These are phyloP conservation scores for Casaregolazyma lundiana DNA, from an alignment of 1,139 yeast species.

Conservation along the genomic window DNA sequence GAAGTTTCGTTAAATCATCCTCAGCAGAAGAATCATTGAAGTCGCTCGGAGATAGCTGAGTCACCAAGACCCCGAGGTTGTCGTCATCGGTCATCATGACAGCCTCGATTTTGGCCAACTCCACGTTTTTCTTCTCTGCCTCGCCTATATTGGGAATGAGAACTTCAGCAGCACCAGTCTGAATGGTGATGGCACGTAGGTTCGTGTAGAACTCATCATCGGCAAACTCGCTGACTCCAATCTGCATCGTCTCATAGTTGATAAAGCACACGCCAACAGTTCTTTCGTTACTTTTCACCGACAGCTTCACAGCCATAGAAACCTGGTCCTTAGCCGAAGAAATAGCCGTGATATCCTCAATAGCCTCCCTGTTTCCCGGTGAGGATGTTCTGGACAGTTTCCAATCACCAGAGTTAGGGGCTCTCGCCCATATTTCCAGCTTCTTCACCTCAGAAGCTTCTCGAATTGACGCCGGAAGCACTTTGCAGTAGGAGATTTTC, in stretches of 20 bases:
- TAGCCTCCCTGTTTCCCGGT: constrained; percentile 83
- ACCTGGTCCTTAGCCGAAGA: constrained; percentile 7
- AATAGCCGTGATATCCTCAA: constrained; percentile 66
- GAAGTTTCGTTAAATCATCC: constrained; percentile 63
- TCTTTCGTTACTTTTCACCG: constrained; percentile 42
- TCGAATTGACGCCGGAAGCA: constrained; percentile 7
- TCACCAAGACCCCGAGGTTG: constrained; percentile 52
- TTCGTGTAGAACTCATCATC: constrained; percentile 88
- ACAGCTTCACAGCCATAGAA: constrained; percentile 58
- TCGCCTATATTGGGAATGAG: constrained; percentile 49
- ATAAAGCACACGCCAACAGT: constrained; percentile 74
- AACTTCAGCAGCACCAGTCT: constrained; percentile 84
- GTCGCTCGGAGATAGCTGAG: constrained; percentile 52
- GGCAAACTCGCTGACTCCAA: constrained; percentile 73
- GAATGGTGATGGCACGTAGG: constrained; percentile 78
- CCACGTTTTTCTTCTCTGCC: constrained; percentile 36
- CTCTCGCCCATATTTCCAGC: constrained; percentile 65
- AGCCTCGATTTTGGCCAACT: constrained; percentile 42
- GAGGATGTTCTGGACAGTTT: constrained; percentile 61
- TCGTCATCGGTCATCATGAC: constrained; percentile 56
- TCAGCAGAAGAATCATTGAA: constrained; percentile 63
- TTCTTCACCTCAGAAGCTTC: constrained; percentile 33
- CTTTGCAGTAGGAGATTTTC: constrained; percentile 7
- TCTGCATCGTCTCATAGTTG: constrained; percentile 61
- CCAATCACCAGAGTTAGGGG: constrained; percentile 42